Conservation (phyloP, 106 monocot genomes). For the Dactylorhiza incarnata region DNA sequence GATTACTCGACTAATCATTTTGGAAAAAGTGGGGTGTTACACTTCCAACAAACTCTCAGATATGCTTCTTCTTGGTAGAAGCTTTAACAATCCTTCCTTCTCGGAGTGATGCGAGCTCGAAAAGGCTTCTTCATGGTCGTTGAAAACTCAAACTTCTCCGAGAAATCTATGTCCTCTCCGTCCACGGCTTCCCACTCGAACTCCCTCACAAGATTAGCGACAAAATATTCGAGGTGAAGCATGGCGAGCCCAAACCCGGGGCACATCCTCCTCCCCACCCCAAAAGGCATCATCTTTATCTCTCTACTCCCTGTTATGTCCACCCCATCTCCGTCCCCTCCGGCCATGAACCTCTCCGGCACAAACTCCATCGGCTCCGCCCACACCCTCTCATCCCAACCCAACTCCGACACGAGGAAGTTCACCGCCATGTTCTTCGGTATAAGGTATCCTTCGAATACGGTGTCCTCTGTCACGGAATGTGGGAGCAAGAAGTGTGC, state of each 20-base stretch:
- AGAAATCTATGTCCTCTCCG: constrained; percentile 1
- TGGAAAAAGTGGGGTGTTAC: too few species aligned
- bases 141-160: background rate
- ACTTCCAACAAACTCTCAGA: too few species aligned
- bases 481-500: constrained; percentile 32
- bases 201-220: constrained; percentile 1
- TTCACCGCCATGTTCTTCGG: constrained; percentile 19
- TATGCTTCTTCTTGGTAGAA: too few species aligned
- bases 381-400: constrained; percentile 24
- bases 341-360: constrained; percentile 30
- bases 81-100: background rate
- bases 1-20: too few species aligned
- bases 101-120: background rate
- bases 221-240: too few species aligned
- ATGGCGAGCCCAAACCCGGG: constrained; percentile 21
- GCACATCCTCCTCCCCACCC: constrained; percentile 27
- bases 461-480: constrained; percentile 14
- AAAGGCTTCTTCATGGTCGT: background rate
- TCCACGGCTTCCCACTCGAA: background rate
- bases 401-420: constrained; percentile 24
- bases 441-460: constrained; percentile 17
- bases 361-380: constrained; percentile 22
- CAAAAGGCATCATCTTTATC: constrained; percentile 40
- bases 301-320: constrained; percentile 11
- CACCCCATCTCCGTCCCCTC: constrained; percentile 12